A percentile compares a stretch with the other conserved stretches of the same genome.
These are phyloP conservation scores for Rhododendron kiyosumense DNA, from an alignment of 148 eudicot genomes.

Conservation along the genomic window DNA sequence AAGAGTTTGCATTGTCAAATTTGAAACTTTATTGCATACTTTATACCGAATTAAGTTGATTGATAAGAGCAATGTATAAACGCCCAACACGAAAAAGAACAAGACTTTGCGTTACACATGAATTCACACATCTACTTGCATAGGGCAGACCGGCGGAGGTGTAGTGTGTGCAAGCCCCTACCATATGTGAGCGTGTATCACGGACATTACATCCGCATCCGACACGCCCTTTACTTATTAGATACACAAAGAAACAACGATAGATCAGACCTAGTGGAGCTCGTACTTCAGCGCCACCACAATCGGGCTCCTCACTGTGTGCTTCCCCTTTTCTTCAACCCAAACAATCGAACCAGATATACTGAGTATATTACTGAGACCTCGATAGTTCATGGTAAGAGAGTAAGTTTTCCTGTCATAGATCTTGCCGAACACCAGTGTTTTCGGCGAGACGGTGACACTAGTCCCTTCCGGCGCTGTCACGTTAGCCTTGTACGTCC, in stretches of 20 bases:
- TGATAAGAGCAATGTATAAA: not conserved
- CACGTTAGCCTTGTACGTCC: conserved; percentile 21
- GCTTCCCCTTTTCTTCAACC: not conserved
- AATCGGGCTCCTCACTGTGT: not conserved
- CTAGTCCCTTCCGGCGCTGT: conserved; percentile 8
- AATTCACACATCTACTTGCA: not conserved
- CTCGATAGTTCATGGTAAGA: not conserved
- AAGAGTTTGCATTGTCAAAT: no score
- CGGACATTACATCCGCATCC: not conserved
- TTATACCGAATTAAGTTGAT: not conserved
- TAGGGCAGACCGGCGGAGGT: not conserved
- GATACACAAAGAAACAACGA: not conserved
- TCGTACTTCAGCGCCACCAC: not conserved
- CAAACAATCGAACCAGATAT: not conserved
- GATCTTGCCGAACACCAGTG: conserved; percentile 16
- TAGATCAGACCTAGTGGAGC: not conserved
- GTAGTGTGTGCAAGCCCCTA: not conserved
- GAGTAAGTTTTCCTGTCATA: conserved; percentile 17
- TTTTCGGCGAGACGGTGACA: conserved; percentile 18
- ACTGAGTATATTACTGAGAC: not conserved
- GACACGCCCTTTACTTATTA: not conserved
- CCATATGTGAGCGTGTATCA: not conserved
- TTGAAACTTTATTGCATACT: no score
- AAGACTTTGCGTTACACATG: not conserved
- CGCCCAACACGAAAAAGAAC: not conserved